Evolutionary conservation across 1,139 yeast species (phyloP), one percentile per base, ranked within the genome.

Genomic region (Eremothecium cymbalariae): DNA sequence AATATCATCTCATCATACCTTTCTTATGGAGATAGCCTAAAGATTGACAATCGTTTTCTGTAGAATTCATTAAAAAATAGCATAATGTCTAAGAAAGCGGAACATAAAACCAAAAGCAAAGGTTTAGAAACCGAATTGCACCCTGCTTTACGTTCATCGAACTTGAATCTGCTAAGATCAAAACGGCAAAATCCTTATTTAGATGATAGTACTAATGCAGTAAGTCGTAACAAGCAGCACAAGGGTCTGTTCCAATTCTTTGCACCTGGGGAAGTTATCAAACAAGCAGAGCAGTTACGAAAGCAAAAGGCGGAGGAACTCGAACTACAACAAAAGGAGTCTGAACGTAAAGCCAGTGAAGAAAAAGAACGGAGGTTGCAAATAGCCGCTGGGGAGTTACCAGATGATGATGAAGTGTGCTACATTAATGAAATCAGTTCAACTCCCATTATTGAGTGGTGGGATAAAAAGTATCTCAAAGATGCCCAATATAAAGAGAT

Each of bases 41-140:
- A n/a, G n/a, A n/a, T n/a, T n/a, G n/a, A n/a, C n/a, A n/a, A n/a
- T n/a, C n/a, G n/a, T n/a, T n/a, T n/a, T n/a, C n/a, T n/a, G n/a
- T n/a, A n/a, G n/a, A n/a, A n/a, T n/a, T n/a, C n/a, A n/a, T n/a
- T n/a, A n/a, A n/a, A n/a, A n/a, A n/a, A n/a, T n/a, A n/a, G n/a
- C n/a, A n/a, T n/a, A n/a, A n/a, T n/a, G n/a, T n/a, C n/a, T n/a
- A n/a, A n/a, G n/a, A n/a, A n/a, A n/a, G n/a, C n/a, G n/a, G n/a
- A n/a, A n/a, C n/a, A n/a, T n/a, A n/a, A n/a, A n/a, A n/a, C n/a
- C n/a, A 14, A 20, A 9, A 31, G 22, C 3, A 25, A 41, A 33
- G 63, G 60, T 14, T 35, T 57, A 17, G 39, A 46, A 14, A 48
- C 49, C 1, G 53, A 50, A 19, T 37, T 54, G n/a, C 58, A 57